Percentiles rank a stretch among this genome's conserved stretches.
These are phyloP conservation scores for Avena insularis DNA, from an alignment of 176 grass and related monocot species.

Conservation along the genomic window DNA sequence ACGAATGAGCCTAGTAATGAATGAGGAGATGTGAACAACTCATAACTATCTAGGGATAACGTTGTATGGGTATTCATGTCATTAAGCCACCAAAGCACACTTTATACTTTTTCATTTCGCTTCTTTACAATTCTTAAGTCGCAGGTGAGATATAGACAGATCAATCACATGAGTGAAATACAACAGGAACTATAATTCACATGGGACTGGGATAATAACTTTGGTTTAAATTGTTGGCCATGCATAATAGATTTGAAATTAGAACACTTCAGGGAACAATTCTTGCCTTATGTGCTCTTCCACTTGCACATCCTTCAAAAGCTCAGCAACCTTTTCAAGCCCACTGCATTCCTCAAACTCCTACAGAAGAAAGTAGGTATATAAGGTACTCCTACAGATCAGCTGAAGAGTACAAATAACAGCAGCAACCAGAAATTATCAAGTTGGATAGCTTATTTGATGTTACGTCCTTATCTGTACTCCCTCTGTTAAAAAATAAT, in stretches of 20 bases:
- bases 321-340: constrained; percentile 87
- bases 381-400: not conserved
- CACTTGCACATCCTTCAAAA: constrained; percentile 87
- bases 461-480: not conserved
- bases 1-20: not conserved
- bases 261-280: constrained; percentile 27
- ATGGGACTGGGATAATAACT: constrained; percentile 4
- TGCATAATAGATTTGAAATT: constrained; percentile 19
- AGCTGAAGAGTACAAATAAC: constrained; percentile 10
- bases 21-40: not conserved
- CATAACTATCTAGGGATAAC: not conserved
- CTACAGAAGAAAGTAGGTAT: constrained; percentile 48
- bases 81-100: not conserved
- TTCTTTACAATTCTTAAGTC: constrained; percentile 14
- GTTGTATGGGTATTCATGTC: not conserved
- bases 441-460: not conserved
- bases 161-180: constrained; percentile 10
- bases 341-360: constrained; percentile 87
- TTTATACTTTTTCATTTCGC: not conserved
- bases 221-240: not conserved
- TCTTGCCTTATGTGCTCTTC: constrained; percentile 88
- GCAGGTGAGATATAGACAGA: not conserved
- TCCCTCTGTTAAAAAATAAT: too few relatives aligned
- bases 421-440: constrained; percentile 1
- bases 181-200: constrained; percentile 24